Conservation (phyloP, 1,284 basidiomycete genomes). For the Leucoagaricus sp. region DNA sequence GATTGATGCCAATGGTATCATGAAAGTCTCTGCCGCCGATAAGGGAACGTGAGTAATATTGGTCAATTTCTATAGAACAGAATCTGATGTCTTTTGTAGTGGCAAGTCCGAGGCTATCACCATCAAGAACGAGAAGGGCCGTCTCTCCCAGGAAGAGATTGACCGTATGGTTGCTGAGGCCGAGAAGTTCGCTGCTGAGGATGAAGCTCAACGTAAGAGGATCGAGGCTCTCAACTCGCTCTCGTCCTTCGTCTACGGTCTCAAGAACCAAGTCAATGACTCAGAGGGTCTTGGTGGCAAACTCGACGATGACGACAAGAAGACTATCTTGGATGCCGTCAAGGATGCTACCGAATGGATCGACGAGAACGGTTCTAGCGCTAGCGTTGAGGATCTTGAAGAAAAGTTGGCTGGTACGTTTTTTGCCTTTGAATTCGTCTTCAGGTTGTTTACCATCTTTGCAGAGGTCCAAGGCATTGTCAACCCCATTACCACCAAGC, state of each 20-base stretch:
- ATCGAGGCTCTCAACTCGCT: constrained; percentile 86
- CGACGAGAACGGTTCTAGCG: constrained; percentile 76
- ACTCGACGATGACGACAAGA: constrained; percentile 86
- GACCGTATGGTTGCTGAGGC: constrained; percentile 92
- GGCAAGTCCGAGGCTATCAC: constrained; percentile 90
- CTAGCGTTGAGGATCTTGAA: constrained; percentile 86
- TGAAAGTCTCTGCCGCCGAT: constrained; percentile 85
- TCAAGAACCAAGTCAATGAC: constrained; percentile 87
- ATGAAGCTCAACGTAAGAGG: constrained; percentile 85
- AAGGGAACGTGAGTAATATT: constrained; percentile 77
- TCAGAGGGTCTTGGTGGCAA: constrained; percentile 91
- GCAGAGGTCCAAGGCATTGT: constrained; percentile 73
- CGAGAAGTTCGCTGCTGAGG: constrained; percentile 79
- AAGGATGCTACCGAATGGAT: constrained; percentile 95
- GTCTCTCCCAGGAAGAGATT: constrained; percentile 85
- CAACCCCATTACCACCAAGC: constrained; percentile 77
- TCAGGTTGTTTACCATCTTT: background rate
- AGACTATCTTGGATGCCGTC: constrained; percentile 78
- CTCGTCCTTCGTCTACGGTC: constrained; percentile 77
- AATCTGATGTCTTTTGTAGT: constrained; percentile 37
- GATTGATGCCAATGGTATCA: constrained; percentile 91
- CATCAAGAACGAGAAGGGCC: constrained; percentile 86
- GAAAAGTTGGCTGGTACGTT: constrained; percentile 74
- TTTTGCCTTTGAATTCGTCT: background rate
- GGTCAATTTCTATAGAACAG: too few relatives aligned